These are phyloP conservation scores for Drechslerella dactyloides DNA, from an alignment of 2,329 filamentous ascomycete species.

Conservation along the genomic window DNA sequence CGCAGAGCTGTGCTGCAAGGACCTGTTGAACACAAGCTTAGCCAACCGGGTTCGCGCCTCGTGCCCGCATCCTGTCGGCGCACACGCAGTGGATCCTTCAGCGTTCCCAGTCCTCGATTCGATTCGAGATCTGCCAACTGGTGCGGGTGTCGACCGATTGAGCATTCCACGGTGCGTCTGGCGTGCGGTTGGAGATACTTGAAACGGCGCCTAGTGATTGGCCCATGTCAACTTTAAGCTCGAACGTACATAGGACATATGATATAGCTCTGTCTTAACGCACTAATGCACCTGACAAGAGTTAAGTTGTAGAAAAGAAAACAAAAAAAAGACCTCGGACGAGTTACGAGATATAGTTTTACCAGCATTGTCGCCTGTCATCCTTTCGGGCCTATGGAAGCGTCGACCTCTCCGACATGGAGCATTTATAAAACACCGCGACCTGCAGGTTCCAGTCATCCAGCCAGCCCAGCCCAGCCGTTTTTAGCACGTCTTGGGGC, in stretches of 20 bases:
- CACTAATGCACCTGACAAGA: too few relatives aligned
- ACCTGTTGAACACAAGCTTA: too few relatives aligned
- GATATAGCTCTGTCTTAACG: background rate
- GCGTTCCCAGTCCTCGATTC: too few relatives aligned
- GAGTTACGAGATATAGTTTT: background rate
- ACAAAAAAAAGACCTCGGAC: too few relatives aligned
- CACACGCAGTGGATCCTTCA: too few relatives aligned
- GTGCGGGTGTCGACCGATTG: too few relatives aligned
- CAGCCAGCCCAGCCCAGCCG: background rate
- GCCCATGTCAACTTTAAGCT: background rate
- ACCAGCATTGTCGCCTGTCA: background rate
- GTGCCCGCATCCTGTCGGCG: too few relatives aligned
- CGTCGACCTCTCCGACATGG: conserved; percentile 1
- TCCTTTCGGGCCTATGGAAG: background rate
- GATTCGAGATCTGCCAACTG: too few relatives aligned
- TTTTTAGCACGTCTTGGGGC: background rate
- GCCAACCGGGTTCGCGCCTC: too few relatives aligned
- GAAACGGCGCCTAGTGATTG: background rate
- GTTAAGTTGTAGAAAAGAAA: too few relatives aligned
- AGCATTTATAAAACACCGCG: background rate
- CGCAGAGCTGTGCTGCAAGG: too few relatives aligned
- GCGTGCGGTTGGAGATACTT: conserved; percentile 2
- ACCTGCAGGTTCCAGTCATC: background rate
- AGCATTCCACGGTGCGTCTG: background rate
- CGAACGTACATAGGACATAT: background rate